These are phyloP conservation scores for Tetrahymena thermophila DNA, from an alignment of 73 alveolate species.

Conservation along the genomic window DNA sequence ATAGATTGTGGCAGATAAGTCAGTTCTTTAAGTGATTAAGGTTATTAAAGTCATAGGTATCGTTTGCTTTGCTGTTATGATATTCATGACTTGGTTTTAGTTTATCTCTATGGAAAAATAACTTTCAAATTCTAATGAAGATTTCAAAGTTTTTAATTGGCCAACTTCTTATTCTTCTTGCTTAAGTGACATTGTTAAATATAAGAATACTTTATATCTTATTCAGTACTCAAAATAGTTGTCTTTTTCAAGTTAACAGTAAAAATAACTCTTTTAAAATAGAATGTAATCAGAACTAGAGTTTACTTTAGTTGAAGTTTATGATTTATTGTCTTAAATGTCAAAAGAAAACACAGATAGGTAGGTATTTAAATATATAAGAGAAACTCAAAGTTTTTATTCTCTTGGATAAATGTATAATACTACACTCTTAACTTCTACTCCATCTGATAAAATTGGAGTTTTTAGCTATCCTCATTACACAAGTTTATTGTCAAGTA, in stretches of 20 bases:
- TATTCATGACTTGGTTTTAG: background rate
- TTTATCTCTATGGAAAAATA: background rate
- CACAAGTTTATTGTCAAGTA: too few species aligned
- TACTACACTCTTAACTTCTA: background rate
- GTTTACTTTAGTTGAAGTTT: background rate
- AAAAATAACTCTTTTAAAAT: too few species aligned
- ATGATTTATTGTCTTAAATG: background rate
- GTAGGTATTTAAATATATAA: background rate
- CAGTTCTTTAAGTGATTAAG: background rate
- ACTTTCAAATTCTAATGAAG: background rate
- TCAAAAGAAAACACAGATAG: background rate
- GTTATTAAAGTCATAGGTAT: background rate
- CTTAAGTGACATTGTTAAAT: background rate
- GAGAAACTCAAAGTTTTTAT: background rate
- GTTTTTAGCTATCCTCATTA: too few species aligned
- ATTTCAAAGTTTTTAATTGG: background rate
- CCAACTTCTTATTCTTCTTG: background rate
- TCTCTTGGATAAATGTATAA: background rate
- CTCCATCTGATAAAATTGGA: background rate
- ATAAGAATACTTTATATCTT: too few species aligned
- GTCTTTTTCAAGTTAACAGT: background rate
- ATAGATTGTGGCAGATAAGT: background rate
- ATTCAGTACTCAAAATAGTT: background rate
- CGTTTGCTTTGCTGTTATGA: background rate
- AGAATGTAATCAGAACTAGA: background rate